phyloP scores from a whole-genome alignment of 441 rosid species.

The Breynia disticha region DNA sequence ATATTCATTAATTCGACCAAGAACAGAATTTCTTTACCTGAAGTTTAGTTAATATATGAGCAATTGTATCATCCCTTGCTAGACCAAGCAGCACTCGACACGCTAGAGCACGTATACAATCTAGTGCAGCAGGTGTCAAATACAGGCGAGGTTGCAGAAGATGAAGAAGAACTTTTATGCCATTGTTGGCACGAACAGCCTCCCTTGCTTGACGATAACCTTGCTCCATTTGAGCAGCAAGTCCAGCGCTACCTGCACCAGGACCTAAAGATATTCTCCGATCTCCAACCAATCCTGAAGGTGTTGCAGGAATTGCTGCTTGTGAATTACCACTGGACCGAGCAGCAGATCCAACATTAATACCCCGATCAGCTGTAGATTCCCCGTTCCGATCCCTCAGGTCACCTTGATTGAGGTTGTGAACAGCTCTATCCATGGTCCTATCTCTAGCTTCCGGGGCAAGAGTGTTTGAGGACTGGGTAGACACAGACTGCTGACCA shows the following conservation, averaged over 20 bases:
- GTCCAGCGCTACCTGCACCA: constrained; percentile 96
- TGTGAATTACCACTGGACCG: constrained; percentile 49
- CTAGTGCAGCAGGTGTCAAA: constrained; percentile 85
- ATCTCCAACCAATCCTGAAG: constrained; percentile 97
- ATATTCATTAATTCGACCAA: too few species aligned
- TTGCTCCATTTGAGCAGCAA: constrained; percentile 97
- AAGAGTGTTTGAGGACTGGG: constrained; percentile 36
- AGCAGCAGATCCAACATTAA: constrained; percentile 22
- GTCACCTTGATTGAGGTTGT: constrained; percentile 37
- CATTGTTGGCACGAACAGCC: constrained; percentile 91
- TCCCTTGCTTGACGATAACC: constrained; percentile 97
- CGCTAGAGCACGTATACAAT: constrained; percentile 91
- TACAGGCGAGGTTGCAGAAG: constrained; percentile 89
- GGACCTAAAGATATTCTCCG: constrained; percentile 91
- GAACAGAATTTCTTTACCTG: constrained; percentile 46
- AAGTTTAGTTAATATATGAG: constrained; percentile 93
- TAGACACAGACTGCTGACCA: constrained; percentile 48
- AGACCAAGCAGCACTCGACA: constrained; percentile 97
- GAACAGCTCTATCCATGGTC: constrained; percentile 36
- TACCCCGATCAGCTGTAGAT: constrained; percentile 37
- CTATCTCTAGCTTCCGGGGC: constrained; percentile 36
- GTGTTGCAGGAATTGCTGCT: constrained; percentile 47
- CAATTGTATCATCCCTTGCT: constrained; percentile 95
- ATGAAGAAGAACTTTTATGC: constrained; percentile 93
- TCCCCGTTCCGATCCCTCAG: constrained; percentile 54